Evolutionary conservation across 2,329 filamentous ascomycete species (phyloP).

Genomic region (Pleomassaria siparia): DNA sequence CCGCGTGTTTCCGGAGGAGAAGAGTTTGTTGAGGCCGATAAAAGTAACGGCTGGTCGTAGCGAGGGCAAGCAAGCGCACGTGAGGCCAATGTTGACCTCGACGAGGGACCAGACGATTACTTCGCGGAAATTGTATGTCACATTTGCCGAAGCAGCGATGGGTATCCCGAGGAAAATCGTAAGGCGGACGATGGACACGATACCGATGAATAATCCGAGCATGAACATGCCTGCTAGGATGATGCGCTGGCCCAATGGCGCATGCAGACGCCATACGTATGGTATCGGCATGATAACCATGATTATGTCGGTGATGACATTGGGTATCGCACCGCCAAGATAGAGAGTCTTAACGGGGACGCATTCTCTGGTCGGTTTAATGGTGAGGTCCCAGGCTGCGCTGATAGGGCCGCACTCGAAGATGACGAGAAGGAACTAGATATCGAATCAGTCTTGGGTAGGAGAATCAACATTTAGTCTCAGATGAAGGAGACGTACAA

Average conservation of each 20-base stretch:
- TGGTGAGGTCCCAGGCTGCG: constrained; percentile 24
- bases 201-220: constrained; percentile 25
- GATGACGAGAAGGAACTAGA: constrained; percentile 18
- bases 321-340: constrained; percentile 25
- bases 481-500: constrained; percentile 12
- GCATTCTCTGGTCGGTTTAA: constrained; percentile 18
- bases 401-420: constrained; percentile 23
- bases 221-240: constrained; percentile 26
- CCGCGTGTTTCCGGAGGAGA: constrained; percentile 21
- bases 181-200: constrained; percentile 26
- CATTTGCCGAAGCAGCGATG: constrained; percentile 17
- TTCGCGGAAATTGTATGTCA: constrained; percentile 29
- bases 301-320: constrained; percentile 25
- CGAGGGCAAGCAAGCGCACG: constrained; percentile 23
- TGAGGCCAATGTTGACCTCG: constrained; percentile 27
- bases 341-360: constrained; percentile 20
- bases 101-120: constrained; percentile 27
- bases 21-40: constrained; percentile 20
- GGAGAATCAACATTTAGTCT: not conserved
- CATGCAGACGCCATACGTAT: constrained; percentile 26
- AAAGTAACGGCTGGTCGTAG: constrained; percentile 19
- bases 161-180: constrained; percentile 25
- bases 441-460: not conserved
- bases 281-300: constrained; percentile 27
- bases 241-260: constrained; percentile 22